These are phyloP conservation scores for Populus euphratica DNA, from an alignment of 345 rosid genomes.

Conservation along the genomic window DNA sequence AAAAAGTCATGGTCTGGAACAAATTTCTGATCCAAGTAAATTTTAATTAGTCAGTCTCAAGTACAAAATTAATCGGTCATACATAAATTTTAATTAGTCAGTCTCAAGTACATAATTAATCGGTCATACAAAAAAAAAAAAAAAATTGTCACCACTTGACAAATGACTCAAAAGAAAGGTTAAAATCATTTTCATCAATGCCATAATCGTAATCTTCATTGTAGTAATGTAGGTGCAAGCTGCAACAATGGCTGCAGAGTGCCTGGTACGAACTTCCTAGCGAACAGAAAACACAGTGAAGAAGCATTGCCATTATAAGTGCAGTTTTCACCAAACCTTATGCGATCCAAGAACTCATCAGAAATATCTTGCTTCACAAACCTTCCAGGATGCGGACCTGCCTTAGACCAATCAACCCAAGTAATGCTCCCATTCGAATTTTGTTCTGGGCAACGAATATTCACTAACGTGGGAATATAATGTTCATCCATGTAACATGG, in stretches of 20 bases:
- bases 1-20: too few relatives aligned
- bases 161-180: too few relatives aligned
- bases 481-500: constrained; percentile 54
- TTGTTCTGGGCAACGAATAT: constrained; percentile 17
- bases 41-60: too few relatives aligned
- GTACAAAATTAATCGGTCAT: too few relatives aligned
- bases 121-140: too few relatives aligned
- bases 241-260: constrained; percentile 44
- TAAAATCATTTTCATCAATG: too few relatives aligned
- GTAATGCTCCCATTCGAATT: constrained; percentile 42
- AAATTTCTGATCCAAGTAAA: too few relatives aligned
- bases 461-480: constrained; percentile 43
- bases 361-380: constrained; percentile 34
- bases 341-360: constrained; percentile 32
- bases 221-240: constrained; percentile 25
- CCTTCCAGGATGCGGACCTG: constrained; percentile 43
- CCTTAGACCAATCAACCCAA: constrained; percentile 50
- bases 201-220: not conserved
- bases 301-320: constrained; percentile 33
- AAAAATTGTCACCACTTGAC: too few relatives aligned
- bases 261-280: constrained; percentile 45
- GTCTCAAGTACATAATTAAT: too few relatives aligned
- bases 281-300: constrained; percentile 43
- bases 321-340: constrained; percentile 37
- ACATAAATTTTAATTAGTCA: too few relatives aligned